A percentile compares a stretch with the other conserved stretches of the same genome.
Evolutionary conservation across 2,329 filamentous ascomycete genomes (phyloP).

Genomic region (Diaporthe sp.): DNA sequence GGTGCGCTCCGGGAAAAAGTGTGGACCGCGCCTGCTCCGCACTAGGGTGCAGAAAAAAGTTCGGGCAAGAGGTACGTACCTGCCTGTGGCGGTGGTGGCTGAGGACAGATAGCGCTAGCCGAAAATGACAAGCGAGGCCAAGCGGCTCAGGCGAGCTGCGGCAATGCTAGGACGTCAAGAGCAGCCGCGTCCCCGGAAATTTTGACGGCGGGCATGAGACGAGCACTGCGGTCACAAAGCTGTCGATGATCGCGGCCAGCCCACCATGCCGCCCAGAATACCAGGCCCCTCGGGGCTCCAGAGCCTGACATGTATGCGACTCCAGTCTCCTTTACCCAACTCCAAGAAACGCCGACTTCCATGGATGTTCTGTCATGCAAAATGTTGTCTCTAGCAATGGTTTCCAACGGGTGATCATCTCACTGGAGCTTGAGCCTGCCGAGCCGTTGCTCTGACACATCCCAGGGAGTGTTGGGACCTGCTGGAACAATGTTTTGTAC

Average conservation of each 20-base stretch:
- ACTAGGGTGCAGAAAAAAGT: slow-evolving; percentile 26
- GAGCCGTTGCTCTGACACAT: neutral
- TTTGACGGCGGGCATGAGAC: slow-evolving; percentile 41
- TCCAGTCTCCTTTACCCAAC: slow-evolving; percentile 26
- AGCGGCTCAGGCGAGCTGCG: neutral
- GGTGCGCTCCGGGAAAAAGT: slow-evolving; percentile 38
- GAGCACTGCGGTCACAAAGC: slow-evolving; percentile 32
- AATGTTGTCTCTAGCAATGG: neutral
- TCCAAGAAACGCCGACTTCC: slow-evolving; percentile 45
- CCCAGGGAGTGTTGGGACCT: neutral
- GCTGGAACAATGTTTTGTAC: too few relatives aligned
- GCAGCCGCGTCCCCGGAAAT: slow-evolving; percentile 40
- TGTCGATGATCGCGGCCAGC: slow-evolving; percentile 37
- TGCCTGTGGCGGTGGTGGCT: slow-evolving; percentile 27
- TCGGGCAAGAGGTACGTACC: slow-evolving; percentile 9
- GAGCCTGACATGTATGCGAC: slow-evolving; percentile 70
- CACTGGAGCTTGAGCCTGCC: neutral
- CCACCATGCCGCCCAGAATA: slow-evolving; percentile 78
- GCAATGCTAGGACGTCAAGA: slow-evolving; percentile 36
- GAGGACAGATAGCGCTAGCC: neutral
- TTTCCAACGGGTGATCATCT: neutral
- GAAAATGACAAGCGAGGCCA: neutral
- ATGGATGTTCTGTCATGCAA: neutral
- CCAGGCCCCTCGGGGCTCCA: slow-evolving; percentile 71
- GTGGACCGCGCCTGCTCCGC: slow-evolving; percentile 38